Conservation (phyloP, 2,329 filamentous ascomycete genomes). For the Diaporthe eres region DNA sequence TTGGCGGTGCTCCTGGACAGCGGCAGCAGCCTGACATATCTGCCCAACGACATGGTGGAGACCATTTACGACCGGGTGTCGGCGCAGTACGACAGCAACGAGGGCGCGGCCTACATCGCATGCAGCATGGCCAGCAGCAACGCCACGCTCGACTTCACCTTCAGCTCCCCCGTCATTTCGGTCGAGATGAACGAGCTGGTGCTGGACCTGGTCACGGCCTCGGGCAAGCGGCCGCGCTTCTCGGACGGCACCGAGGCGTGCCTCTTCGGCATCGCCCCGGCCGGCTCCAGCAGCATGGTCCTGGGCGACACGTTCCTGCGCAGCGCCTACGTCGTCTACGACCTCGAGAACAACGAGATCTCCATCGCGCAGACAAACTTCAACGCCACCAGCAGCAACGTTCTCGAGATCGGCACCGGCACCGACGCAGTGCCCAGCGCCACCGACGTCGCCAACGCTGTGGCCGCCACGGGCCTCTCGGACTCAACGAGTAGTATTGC, state of each 20-base stretch:
- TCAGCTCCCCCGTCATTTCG: conserved; percentile 66
- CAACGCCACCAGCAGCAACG: conserved; percentile 64
- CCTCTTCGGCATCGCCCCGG: conserved; percentile 76
- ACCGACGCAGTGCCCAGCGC: conserved; percentile 67
- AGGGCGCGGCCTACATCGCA: conserved; percentile 73
- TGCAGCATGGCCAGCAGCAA: conserved; percentile 64
- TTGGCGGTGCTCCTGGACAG: conserved; percentile 79
- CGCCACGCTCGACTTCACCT: conserved; percentile 66
- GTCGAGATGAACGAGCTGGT: conserved; percentile 73
- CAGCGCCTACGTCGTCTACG: conserved; percentile 82
- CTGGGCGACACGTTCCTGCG: conserved; percentile 83
- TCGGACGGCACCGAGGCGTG: conserved; percentile 70
- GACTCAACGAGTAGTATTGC: conserved; percentile 42
- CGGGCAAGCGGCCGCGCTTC: conserved; percentile 65
- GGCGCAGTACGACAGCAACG: conserved; percentile 68
- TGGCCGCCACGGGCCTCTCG: conserved; percentile 61
- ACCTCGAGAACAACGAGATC: conserved; percentile 79
- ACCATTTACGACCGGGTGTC: conserved; percentile 71
- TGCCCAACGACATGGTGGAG: conserved; percentile 69
- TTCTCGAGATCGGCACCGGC: conserved; percentile 70
- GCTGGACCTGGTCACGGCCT: conserved; percentile 63
- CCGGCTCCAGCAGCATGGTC: conserved; percentile 68
- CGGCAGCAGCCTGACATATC: conserved; percentile 76
- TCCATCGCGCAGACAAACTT: conserved; percentile 78
- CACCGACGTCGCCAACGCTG: conserved; percentile 62